Evolutionary conservation across 306 rosid genomes (phyloP).

Genomic region (Trichosanthes cucumerina): DNA sequence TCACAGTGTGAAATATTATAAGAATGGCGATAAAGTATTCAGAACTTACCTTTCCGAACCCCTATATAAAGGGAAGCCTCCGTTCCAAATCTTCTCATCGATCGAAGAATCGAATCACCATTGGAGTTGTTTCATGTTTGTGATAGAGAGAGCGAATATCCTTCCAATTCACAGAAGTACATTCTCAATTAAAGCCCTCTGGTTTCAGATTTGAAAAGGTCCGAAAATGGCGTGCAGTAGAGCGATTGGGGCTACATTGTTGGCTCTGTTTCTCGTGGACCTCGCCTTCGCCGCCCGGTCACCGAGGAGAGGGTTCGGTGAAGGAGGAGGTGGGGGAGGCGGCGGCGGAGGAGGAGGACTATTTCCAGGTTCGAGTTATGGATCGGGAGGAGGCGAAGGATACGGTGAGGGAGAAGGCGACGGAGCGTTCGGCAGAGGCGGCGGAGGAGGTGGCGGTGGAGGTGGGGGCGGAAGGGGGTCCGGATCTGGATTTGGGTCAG

Average conservation of each 20-base stretch:
- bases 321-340: slow-evolving; percentile 13
- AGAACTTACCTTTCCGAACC: not conserved
- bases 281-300: slow-evolving; percentile 48
- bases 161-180: not conserved
- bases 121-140: not conserved
- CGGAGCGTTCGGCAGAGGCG: slow-evolving; percentile 33
- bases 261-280: slow-evolving; percentile 48
- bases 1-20: not conserved
- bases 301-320: not conserved
- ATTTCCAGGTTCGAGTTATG: not conserved
- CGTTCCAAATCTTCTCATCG: not conserved
- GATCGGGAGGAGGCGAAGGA: slow-evolving; percentile 22
- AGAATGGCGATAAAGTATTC: not conserved
- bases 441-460: slow-evolving; percentile 30
- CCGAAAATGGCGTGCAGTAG: slow-evolving; percentile 36
- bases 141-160: not conserved
- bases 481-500: slow-evolving; percentile 39
- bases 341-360: not conserved
- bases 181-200: not conserved
- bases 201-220: not conserved
- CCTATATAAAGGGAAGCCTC: not conserved
- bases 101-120: not conserved
- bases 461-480: slow-evolving; percentile 33
- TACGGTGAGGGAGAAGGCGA: slow-evolving; percentile 34
- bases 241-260: slow-evolving; percentile 37